Conservation (phyloP, 805 yeast genomes). For the Kazachstania africana region DNA sequence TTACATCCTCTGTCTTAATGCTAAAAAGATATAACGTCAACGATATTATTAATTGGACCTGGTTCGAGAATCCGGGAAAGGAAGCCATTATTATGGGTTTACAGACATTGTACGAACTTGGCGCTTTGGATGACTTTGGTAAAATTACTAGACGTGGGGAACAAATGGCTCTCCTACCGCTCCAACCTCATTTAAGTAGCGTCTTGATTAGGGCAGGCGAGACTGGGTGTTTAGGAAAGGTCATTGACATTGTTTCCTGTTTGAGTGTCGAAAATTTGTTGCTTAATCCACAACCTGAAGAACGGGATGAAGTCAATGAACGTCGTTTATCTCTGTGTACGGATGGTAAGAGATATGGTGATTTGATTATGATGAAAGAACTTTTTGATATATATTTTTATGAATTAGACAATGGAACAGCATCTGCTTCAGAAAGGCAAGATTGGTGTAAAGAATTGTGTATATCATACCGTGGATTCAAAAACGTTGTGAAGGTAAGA, state of each 20-base stretch:
- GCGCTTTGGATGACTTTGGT: constrained; percentile 71
- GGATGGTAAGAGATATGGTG: constrained; percentile 68
- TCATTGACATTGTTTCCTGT: constrained; percentile 84
- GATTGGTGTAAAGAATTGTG: constrained; percentile 78
- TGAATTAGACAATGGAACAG: constrained; percentile 7
- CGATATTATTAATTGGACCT: constrained; percentile 76
- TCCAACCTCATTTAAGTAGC: constrained; percentile 85
- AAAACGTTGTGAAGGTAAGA: constrained; percentile 63
- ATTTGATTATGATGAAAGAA: constrained; percentile 72
- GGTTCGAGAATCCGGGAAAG: constrained; percentile 86
- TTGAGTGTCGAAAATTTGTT: constrained; percentile 84
- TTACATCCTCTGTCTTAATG: constrained; percentile 73
- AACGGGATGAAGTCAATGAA: constrained; percentile 75
- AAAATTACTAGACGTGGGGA: constrained; percentile 68
- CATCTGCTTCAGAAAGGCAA: constrained; percentile 44
- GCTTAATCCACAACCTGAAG: constrained; percentile 66
- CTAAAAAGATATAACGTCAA: constrained; percentile 73
- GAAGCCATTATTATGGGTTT: constrained; percentile 68
- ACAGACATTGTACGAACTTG: constrained; percentile 62
- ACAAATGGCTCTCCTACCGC: constrained; percentile 79
- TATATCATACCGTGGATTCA: constrained; percentile 68
- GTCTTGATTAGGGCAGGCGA: constrained; percentile 66
- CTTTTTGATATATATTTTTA: constrained; percentile 43
- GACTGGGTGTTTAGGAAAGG: constrained; percentile 43
- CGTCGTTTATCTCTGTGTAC: constrained; percentile 58